Conservation (phyloP, 2,329 filamentous ascomycete species). For the Tetracladium maxilliforme region DNA sequence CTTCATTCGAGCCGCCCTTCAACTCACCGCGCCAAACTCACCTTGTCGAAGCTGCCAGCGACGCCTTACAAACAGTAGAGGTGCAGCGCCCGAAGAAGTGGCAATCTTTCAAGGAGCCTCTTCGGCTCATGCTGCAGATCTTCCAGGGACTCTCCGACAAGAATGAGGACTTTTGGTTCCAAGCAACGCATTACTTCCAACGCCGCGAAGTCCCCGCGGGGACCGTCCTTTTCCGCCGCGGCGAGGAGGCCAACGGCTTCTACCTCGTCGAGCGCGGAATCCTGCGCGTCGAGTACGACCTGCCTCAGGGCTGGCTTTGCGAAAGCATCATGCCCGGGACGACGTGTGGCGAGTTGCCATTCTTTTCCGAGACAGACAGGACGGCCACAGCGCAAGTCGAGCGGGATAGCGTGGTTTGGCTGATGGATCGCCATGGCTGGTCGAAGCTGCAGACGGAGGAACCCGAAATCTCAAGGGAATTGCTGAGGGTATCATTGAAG, state of each 20-base stretch:
- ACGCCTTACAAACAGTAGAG: conserved; percentile 55
- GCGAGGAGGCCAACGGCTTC: conserved; percentile 67
- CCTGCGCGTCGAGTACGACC: conserved; percentile 75
- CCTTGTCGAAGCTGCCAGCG: conserved; percentile 63
- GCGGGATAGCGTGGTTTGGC: conserved; percentile 69
- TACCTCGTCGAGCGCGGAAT: conserved; percentile 86
- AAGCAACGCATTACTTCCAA: conserved; percentile 59
- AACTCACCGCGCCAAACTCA: conserved; percentile 72
- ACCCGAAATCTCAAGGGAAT: conserved; percentile 65
- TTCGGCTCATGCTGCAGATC: conserved; percentile 86
- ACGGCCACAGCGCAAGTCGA: conserved; percentile 82
- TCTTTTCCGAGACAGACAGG: conserved; percentile 80
- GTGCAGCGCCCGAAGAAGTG: conserved; percentile 47
- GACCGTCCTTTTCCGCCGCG: conserved; percentile 62
- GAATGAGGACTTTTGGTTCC: conserved; percentile 94
- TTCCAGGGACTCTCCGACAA: conserved; percentile 76
- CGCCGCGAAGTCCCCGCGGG: conserved; percentile 53
- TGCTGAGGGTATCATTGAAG: conserved; percentile 80
- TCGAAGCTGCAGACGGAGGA: conserved; percentile 55
- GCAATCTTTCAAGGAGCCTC: conserved; percentile 77
- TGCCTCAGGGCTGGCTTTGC: conserved; percentile 77
- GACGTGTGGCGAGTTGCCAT: conserved; percentile 89
- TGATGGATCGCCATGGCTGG: conserved; percentile 62
- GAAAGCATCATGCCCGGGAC: conserved; percentile 91
- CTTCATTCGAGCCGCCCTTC: conserved; percentile 31